These are phyloP conservation scores for Chlamydomonas reinhardtii DNA, from an alignment of 163 green algal genomes.

Conservation along the genomic window DNA sequence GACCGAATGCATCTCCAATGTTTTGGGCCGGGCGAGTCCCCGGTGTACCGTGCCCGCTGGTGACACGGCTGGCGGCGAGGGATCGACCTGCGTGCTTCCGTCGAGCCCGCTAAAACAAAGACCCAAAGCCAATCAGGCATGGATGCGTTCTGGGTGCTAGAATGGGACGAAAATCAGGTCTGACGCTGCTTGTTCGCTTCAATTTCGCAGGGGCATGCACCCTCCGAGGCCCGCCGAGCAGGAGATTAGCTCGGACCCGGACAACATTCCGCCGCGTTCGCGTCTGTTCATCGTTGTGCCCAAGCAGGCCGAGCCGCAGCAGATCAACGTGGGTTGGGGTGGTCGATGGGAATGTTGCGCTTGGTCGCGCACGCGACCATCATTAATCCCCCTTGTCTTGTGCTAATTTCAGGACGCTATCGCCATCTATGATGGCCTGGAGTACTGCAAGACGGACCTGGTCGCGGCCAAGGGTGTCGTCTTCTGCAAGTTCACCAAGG, in stretches of 20 bases:
- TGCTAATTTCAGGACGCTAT: slow-evolving; percentile 70
- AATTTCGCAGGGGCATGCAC: slow-evolving; percentile 39
- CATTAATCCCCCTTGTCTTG: no score
- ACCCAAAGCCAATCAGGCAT: no score
- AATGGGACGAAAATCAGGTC: no score
- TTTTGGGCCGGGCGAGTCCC: no score
- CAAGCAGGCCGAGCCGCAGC: slow-evolving; percentile 80
- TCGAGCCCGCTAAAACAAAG: no score
- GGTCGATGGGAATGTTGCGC: neutral
- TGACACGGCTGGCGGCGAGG: no score
- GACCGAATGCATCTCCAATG: no score
- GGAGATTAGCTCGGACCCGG: slow-evolving; percentile 80
- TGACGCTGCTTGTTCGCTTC: neutral
- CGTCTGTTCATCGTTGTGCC: slow-evolving; percentile 94
- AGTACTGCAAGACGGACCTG: slow-evolving; percentile 95
- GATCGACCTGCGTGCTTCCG: no score
- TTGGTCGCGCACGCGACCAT: neutral
- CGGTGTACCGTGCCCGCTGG: no score
- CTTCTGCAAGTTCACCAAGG: slow-evolving; percentile 91
- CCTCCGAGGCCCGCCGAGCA: slow-evolving; percentile 54
- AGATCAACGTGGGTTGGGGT: slow-evolving; percentile 76
- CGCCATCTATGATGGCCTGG: slow-evolving; percentile 76
- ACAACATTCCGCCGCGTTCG: slow-evolving; percentile 88
- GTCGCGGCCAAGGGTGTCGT: slow-evolving; percentile 90
- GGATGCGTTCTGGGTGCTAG: no score